A percentile compares a stretch with the other conserved stretches of the same genome.
phyloP scores from a whole-genome alignment of 305 asterid genomes.

The Solanum hybrid region DNA sequence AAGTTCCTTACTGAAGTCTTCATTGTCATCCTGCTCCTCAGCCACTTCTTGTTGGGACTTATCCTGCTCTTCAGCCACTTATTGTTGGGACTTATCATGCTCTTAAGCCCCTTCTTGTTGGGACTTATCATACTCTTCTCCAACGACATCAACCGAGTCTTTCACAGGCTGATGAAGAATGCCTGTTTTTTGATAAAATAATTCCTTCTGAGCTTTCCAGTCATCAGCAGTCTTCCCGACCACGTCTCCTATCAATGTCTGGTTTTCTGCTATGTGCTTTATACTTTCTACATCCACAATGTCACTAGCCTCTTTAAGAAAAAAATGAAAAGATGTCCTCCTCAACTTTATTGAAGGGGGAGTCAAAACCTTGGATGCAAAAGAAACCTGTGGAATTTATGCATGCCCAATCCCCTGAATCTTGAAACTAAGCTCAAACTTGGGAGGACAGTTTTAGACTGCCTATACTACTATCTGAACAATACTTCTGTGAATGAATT shows the following conservation, averaged over 20 bases:
- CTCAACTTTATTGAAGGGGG: not conserved
- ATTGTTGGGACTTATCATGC: constrained; percentile 8
- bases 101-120: too few species aligned
- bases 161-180: constrained; percentile 6
- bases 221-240: constrained; percentile 45
- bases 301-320: constrained; percentile 41
- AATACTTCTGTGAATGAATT: not conserved
- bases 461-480: not conserved
- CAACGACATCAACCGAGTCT: not conserved
- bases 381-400: not conserved
- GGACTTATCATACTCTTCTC: not conserved
- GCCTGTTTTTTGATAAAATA: constrained; percentile 45
- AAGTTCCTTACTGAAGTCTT: constrained; percentile 41
- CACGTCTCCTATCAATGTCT: constrained; percentile 46
- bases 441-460: not conserved
- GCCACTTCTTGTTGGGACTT: not conserved
- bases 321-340: not conserved
- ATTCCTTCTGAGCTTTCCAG: constrained; percentile 54
- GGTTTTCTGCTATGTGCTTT: constrained; percentile 51
- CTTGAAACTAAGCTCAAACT: not conserved
- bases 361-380: not conserved
- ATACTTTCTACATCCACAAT: constrained; percentile 43
- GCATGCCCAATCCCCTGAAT: not conserved
- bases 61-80: constrained; percentile 16
- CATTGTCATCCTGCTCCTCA: constrained; percentile 16